These are phyloP conservation scores for Phytophthora tentaculata DNA, from an alignment of 352 stramenopile species.

Conservation along the genomic window DNA sequence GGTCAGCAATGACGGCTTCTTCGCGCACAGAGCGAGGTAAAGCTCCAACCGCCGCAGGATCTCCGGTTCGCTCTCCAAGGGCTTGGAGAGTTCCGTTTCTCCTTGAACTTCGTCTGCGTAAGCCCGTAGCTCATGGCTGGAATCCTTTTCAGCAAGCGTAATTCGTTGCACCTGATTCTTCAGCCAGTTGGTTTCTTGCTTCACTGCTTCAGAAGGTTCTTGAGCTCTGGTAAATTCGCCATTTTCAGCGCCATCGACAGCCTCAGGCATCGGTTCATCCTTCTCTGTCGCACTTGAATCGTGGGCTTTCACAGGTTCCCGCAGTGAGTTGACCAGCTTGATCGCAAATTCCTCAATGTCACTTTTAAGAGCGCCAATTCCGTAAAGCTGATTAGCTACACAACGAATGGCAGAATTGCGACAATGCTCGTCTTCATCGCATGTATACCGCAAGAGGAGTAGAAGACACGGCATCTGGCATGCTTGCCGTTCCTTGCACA, in stretches of 20 bases:
- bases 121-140: conserved; percentile 40
- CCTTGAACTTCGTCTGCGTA: conserved; percentile 52
- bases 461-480: conserved; percentile 58
- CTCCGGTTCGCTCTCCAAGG: conserved; percentile 56
- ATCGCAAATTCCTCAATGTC: conserved; percentile 72
- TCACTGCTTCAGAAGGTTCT: conserved; percentile 11
- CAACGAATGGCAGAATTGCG: conserved; percentile 78
- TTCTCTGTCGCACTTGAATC: conserved; percentile 21
- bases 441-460: conserved; percentile 76
- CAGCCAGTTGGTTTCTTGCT: conserved; percentile 26
- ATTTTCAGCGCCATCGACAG: conserved; percentile 12
- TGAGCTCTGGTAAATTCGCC: conserved; percentile 4
- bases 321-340: conserved; percentile 61
- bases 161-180: conserved; percentile 38
- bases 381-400: conserved; percentile 83
- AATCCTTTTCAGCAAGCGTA: conserved; percentile 30
- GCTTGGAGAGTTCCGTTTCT: conserved; percentile 45
- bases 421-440: conserved; percentile 66
- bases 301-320: conserved; percentile 23
- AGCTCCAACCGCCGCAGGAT: conserved; percentile 75
- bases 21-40: conserved; percentile 75
- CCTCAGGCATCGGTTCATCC: conserved; percentile 37
- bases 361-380: conserved; percentile 52
- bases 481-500: conserved; percentile 67
- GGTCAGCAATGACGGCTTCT: conserved; percentile 68